Percentiles rank a stretch among this genome's conserved stretches.
Conservation (phyloP, 805 yeast species). For the Clavispora phyllophila region DNA sequence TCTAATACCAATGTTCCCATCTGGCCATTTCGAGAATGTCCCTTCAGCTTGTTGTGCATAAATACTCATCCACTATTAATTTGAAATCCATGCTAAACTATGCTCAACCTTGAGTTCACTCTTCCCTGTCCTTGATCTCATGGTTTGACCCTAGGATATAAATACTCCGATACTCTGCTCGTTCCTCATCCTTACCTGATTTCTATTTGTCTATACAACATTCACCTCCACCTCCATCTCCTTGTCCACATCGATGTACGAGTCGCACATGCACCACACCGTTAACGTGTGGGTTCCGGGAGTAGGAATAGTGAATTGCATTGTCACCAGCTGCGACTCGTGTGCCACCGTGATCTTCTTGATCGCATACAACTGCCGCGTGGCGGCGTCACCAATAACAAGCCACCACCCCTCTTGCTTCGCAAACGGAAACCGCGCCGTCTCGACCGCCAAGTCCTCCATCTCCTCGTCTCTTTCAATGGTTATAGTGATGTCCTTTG, state of each 20-base stretch:
- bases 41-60: no score
- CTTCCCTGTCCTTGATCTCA: no score
- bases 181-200: no score
- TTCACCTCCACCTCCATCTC: conserved; percentile 57
- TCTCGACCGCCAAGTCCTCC: conserved; percentile 54
- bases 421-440: conserved; percentile 53
- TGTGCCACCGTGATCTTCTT: conserved; percentile 55
- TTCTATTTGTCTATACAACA: no score
- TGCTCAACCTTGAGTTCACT: no score
- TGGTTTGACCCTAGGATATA: no score
- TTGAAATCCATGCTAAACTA: no score
- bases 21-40: no score
- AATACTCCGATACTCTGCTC: no score
- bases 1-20: no score
- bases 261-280: conserved; percentile 86
- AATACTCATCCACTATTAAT: no score
- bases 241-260: conserved; percentile 89
- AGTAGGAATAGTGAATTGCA: conserved; percentile 55
- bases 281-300: conserved; percentile 59
- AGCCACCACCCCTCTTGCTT: conserved; percentile 85
- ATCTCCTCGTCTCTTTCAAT: conserved; percentile 75
- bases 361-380: conserved; percentile 65
- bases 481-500: conserved; percentile 42
- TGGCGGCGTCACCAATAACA: conserved; percentile 63
- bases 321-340: conserved; percentile 46